These are phyloP conservation scores for Pharnaceum exiguum DNA, from an alignment of 148 eudicot species.

Conservation along the genomic window DNA sequence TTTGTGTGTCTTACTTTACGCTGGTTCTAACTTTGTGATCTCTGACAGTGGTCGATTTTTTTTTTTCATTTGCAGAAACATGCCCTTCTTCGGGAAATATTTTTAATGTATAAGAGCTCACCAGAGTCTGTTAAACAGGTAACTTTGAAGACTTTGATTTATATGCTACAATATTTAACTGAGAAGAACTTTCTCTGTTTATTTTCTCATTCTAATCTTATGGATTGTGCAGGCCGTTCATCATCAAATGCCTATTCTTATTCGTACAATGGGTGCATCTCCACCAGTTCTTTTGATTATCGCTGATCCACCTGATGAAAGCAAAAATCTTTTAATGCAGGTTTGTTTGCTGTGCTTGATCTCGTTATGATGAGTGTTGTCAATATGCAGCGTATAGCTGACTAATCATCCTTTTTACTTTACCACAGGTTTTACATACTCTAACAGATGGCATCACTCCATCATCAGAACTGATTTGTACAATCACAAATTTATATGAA, in stretches of 20 bases:
- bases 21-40: background rate
- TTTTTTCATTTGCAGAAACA: constrained; percentile 62
- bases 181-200: background rate
- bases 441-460: constrained; percentile 88
- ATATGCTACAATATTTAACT: too few species aligned
- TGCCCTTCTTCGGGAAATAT: constrained; percentile 80
- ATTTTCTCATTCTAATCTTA: background rate
- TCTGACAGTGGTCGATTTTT: background rate
- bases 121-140: constrained; percentile 78
- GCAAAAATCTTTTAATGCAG: constrained; percentile 71
- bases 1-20: background rate
- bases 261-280: constrained; percentile 91
- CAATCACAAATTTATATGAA: constrained; percentile 63
- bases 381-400: background rate
- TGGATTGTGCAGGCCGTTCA: constrained; percentile 60
- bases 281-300: constrained; percentile 72
- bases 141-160: too few species aligned
- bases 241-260: constrained; percentile 79
- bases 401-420: constrained; percentile 1
- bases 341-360: constrained; percentile 22
- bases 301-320: constrained; percentile 80
- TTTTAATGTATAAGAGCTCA: constrained; percentile 50
- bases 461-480: constrained; percentile 58
- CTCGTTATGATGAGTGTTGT: background rate
- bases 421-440: constrained; percentile 73